These are phyloP conservation scores for Erodium trifolium DNA, from an alignment of 441 rosid genomes.

Conservation along the genomic window DNA sequence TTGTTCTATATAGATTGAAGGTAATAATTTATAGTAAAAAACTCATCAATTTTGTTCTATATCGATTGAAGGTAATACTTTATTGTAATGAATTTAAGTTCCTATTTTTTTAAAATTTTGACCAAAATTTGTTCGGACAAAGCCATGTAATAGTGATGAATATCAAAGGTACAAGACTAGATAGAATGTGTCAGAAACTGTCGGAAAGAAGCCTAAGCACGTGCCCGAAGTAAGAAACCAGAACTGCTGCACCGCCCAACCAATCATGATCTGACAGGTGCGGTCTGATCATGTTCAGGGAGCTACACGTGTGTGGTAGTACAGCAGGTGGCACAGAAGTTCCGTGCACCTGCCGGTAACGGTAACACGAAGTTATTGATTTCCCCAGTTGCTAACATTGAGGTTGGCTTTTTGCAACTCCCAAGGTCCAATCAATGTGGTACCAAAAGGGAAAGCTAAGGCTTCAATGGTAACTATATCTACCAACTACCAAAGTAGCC, in stretches of 20 bases:
- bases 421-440: background rate
- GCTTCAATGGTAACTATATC: background rate
- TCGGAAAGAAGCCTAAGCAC: background rate
- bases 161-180: background rate
- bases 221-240: background rate
- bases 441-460: background rate
- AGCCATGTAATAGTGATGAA: background rate
- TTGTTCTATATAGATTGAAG: too few species aligned
- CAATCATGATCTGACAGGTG: background rate
- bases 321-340: background rate
- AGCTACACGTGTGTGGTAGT: background rate
- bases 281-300: background rate
- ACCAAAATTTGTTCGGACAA: background rate
- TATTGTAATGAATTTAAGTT: too few species aligned
- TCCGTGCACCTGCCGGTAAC: background rate
- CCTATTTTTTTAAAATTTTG: too few species aligned
- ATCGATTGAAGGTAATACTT: too few species aligned
- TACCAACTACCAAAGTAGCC: background rate
- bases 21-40: too few species aligned
- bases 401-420: background rate
- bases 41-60: too few species aligned
- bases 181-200: background rate
- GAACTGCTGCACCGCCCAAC: background rate
- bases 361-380: background rate
- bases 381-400: background rate